Evolutionary conservation across 257 asterid species (phyloP), one percentile per base, ranked within the genome.

Genomic region (Gynochthodes officinalis): DNA sequence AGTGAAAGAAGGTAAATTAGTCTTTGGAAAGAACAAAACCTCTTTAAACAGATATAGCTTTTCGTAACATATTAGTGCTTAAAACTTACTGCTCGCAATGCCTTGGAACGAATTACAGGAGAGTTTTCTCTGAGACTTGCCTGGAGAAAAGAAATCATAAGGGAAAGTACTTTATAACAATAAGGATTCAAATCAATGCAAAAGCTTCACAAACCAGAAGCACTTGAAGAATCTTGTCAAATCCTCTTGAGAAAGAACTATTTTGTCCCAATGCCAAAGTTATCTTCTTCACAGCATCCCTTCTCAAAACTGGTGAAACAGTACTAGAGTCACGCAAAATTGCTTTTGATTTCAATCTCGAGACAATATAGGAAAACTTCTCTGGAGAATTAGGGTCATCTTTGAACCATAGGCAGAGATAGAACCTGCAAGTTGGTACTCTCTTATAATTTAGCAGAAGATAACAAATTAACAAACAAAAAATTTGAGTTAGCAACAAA

Each of bases 111-210:
- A 75, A 95, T 95, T 55, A 79, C 90, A 53, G 99, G 96, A 61
- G 98, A 85, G 88, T 92, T 90, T 90, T 95, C 99, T 75, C 87
- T 83, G 75, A 95, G 85, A 81, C 98, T 90, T 79, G 98, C 99
- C 99, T 95, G 89, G 58, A 80, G 74, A 78, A 50, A 58, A 50
- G 32, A 75, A 52, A 70, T 50, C 46, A 75, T 59, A 54, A 54
- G 73, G 73, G 64, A 50, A 63, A 62, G 42, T 46, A 44, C 53
- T 74, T 65, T 33, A 73, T 16, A 11, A 28, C 66, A 52, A 71
- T 60, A 71, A 76, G 71, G 33, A 68, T 57, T 46, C 75, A 46
- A 48, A 14, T 74, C 75, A 50, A 81, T 72, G 73, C 50, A 59
- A 65, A 15, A 70, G 3, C 76, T 82, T 64, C 69, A 88, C 97